Evolutionary conservation across 148 eudicot species (phyloP).

Genomic region (Fagopyrum tataricum): DNA sequence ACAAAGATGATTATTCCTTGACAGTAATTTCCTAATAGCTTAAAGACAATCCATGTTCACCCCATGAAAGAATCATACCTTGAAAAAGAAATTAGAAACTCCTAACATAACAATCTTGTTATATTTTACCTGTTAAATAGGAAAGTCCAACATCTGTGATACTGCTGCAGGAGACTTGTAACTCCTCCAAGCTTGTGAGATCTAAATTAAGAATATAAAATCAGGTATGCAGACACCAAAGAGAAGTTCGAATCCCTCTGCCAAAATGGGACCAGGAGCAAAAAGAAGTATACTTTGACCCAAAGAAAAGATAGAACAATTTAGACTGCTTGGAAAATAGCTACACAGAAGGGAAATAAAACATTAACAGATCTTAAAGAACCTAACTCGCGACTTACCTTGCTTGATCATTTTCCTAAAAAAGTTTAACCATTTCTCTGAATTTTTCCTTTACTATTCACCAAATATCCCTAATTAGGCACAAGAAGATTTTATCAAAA

Average conservation of each 20-base stretch:
- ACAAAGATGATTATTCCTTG: not conserved
- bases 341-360: not conserved
- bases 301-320: not conserved
- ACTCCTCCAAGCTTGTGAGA: conserved; percentile 46
- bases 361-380: not conserved
- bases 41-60: not conserved
- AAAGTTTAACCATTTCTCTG: not conserved
- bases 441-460: not conserved
- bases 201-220: conserved; percentile 31
- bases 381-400: not conserved
- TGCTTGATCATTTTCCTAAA: not conserved
- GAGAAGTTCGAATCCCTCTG: not conserved
- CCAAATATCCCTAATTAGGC: not conserved
- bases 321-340: not conserved
- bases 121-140: conserved; percentile 41
- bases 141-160: conserved; percentile 60
- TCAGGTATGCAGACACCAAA: conserved; percentile 11
- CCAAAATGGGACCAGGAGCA: not conserved
- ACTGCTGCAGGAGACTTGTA: conserved; percentile 62
- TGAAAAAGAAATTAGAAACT: not conserved
- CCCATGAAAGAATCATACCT: not conserved
- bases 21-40: not conserved
- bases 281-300: not conserved
- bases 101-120: not conserved
- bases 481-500: conserved; percentile 1